These are phyloP conservation scores for Circinella minor DNA, from an alignment of 371 early-diverging fungal genomes.

Conservation along the genomic window DNA sequence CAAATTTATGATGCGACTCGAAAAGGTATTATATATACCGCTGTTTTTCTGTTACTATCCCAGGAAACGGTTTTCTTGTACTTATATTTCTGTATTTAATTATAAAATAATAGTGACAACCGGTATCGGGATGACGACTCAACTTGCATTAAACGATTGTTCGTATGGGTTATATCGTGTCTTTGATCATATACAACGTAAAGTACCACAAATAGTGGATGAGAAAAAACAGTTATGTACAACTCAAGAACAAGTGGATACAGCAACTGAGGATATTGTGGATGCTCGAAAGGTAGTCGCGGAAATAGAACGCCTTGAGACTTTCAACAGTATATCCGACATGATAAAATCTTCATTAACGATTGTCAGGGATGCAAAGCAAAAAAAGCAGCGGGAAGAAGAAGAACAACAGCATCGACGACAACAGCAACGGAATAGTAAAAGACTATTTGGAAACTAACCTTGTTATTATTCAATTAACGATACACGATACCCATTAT, in stretches of 20 bases:
- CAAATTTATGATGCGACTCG: not conserved
- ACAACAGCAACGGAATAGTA: too few species aligned
- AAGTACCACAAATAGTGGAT: constrained; percentile 39
- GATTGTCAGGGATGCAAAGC: constrained; percentile 17
- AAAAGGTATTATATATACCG: constrained; percentile 4
- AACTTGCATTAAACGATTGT: constrained; percentile 38
- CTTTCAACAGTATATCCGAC: constrained; percentile 35
- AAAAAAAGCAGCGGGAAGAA: not conserved
- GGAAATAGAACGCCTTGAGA: constrained; percentile 34
- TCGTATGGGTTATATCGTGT: constrained; percentile 41
- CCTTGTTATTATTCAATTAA: too few species aligned
- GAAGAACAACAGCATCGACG: not conserved
- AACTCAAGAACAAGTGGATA: constrained; percentile 21
- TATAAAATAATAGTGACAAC: constrained; percentile 4
- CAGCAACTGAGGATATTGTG: constrained; percentile 36
- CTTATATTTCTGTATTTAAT: not conserved
- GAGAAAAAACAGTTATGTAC: constrained; percentile 22
- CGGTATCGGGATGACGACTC: constrained; percentile 16
- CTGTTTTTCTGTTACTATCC: too few species aligned
- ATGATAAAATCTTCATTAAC: constrained; percentile 35
- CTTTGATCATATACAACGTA: constrained; percentile 43
- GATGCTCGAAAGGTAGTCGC: constrained; percentile 38
- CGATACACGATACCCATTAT: too few species aligned
- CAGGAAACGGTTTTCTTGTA: too few species aligned
- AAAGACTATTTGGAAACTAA: too few species aligned